Base-by-base conservation (phyloP, 1,139 yeast genomes). In the Yamadazyma aaseri region DNA sequence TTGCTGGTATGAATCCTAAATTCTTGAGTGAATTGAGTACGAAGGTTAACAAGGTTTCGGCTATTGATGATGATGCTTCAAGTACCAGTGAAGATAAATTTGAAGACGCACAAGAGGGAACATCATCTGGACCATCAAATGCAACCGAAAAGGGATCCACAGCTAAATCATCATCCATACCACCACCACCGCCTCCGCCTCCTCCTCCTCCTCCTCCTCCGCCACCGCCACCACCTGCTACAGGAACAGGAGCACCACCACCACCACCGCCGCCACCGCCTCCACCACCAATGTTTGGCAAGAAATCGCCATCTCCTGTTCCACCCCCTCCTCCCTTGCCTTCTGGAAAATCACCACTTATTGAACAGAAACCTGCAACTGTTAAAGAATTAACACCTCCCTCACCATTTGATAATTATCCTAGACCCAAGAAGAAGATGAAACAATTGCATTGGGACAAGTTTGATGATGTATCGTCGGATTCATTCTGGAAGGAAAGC, bases 371-470 rank as follows among this genome's bases (percentile, higher is more conserved):
- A 43, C 28, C 48, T 36, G n/a, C n/a, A n/a, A n/a, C n/a, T n/a
- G 12, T 46, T 53, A 26, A 33, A 27, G 47, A 39, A 21, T 49
- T 52, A 4, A 46, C 53, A 6, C 53, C 60, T 5, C 52, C 63
- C 4, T 50, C 58, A 20, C 68, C 79, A 32, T 77, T 77, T 47
- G 86, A 78, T 33, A 66, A 66, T 34, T 73, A 75, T 46, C 90
- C 90, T 30, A 71, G 90, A 49, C 90, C 95, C 16, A 81, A 81
- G 64, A 79, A 74, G 61, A 83, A 81, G 67, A 66, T 84, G 58
- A 84, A 84, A 53, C 95, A 84, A 55, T 65, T 84, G 45, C 95
- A 85, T 51, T 85, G 94, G 94, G 94, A 85, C 46, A 84, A 83
- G 50, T 66, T 84, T 38, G 92, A 84, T 23, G 55, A 55, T 20